Percentiles rank a stretch among this genome's conserved stretches.
Evolutionary conservation across 2,329 filamentous ascomycete species (phyloP).

Genomic region (Lasiodiplodia citricola): DNA sequence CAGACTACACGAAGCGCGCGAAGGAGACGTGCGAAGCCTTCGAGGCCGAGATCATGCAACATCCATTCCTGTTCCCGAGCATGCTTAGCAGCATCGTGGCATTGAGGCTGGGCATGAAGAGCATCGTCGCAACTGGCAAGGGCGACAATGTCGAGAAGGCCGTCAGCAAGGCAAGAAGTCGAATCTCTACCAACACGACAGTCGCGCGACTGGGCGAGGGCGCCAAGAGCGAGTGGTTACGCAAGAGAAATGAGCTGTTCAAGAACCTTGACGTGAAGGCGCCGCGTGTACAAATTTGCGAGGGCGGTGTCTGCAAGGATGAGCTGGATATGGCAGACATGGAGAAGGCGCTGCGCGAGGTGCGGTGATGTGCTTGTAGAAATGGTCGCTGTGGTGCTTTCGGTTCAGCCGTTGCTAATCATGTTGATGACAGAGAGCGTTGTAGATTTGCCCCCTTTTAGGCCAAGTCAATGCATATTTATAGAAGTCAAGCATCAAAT

Average conservation of each 20-base stretch:
- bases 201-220: constrained; percentile 33
- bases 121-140: constrained; percentile 59
- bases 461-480: background rate
- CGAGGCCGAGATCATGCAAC: constrained; percentile 87
- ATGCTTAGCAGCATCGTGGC: constrained; percentile 78
- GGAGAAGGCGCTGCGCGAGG: constrained; percentile 27
- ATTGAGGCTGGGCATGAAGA: constrained; percentile 71
- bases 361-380: constrained; percentile 11
- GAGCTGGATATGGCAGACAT: constrained; percentile 43
- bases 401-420: background rate
- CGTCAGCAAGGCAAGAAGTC: constrained; percentile 47
- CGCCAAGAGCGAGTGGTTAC: constrained; percentile 54
- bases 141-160: constrained; percentile 49
- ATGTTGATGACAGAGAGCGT: no score
- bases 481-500: background rate
- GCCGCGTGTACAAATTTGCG: constrained; percentile 45
- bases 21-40: constrained; percentile 82
- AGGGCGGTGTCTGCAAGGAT: constrained; percentile 50
- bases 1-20: constrained; percentile 68
- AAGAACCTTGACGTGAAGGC: constrained; percentile 46
- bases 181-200: constrained; percentile 39
- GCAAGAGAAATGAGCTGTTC: constrained; percentile 55
- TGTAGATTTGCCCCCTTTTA: background rate
- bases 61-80: constrained; percentile 88
- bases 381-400: background rate